A percentile compares a stretch with the other conserved stretches of the same genome.
phyloP scores from a whole-genome alignment of 2,329 filamentous ascomycete genomes.

The Botrytis byssoidea region DNA sequence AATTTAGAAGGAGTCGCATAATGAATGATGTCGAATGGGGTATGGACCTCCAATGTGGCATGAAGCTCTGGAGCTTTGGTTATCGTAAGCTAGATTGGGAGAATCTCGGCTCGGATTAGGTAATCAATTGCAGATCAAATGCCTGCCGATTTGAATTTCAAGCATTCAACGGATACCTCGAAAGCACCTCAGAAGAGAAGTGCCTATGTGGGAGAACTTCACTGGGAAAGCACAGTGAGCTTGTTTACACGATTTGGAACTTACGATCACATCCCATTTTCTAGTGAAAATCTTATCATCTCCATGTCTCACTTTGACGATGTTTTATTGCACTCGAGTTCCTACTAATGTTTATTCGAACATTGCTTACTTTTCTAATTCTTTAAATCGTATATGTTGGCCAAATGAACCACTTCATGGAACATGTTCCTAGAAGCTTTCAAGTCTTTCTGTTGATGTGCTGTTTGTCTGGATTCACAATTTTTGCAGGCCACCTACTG shows the following conservation, averaged over 20 bases:
- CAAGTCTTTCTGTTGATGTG: background rate
- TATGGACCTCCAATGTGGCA: conserved; percentile 18
- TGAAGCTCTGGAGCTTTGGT: conserved; percentile 18
- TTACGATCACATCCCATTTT: background rate
- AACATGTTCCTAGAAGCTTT: background rate
- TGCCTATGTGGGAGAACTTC: no score
- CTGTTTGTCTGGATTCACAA: background rate
- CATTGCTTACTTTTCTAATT: background rate
- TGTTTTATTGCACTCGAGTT: background rate
- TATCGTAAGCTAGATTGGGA: conserved; percentile 12
- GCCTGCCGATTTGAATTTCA: background rate
- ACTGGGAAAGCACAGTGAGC: background rate
- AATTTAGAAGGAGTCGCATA: conserved; percentile 37
- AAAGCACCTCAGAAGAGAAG: background rate
- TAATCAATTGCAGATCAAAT: background rate
- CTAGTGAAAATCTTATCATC: background rate
- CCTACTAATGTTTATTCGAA: background rate
- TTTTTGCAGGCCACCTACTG: background rate
- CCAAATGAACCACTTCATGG: background rate
- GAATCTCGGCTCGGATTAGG: background rate
- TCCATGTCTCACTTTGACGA: background rate
- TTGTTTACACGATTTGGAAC: background rate
- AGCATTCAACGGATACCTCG: background rate
- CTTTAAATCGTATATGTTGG: background rate
- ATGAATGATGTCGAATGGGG: conserved; percentile 4